A percentile compares a stretch with the other conserved stretches of the same genome.
These are phyloP conservation scores for Tetrahymena malaccensis DNA, from an alignment of 73 alveolate species.

Conservation along the genomic window DNA sequence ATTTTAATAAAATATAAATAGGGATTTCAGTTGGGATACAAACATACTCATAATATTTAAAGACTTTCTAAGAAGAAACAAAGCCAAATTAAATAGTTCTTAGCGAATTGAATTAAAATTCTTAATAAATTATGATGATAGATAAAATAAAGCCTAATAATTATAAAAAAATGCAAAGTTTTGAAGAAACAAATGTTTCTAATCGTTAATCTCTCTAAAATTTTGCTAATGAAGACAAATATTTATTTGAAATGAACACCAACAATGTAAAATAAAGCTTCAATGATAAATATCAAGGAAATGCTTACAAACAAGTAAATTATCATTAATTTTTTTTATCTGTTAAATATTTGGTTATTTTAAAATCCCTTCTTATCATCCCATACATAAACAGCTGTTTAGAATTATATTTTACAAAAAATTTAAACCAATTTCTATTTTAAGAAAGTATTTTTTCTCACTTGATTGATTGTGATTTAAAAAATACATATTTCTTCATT, in stretches of 20 bases:
- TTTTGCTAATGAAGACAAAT: neutral
- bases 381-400: too few relatives aligned
- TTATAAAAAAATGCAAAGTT: neutral
- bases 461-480: neutral
- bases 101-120: neutral
- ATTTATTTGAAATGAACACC: neutral
- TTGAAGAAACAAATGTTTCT: neutral
- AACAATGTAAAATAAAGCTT: neutral
- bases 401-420: too few relatives aligned
- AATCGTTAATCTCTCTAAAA: neutral
- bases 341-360: neutral
- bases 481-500: neutral
- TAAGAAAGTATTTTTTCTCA: neutral
- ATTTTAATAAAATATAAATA: neutral
- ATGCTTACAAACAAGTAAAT: neutral
- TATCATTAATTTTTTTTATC: neutral
- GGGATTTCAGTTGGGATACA: conserved; percentile 5
- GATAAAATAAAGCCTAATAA: neutral
- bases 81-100: neutral
- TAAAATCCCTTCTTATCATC: neutral
- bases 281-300: neutral
- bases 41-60: neutral
- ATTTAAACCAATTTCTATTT: neutral
- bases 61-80: neutral
- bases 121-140: neutral